A percentile compares a stretch with the other conserved stretches of the same genome.
Conservation (phyloP, 164 flowering plant genomes). For the Saururus chinensis region DNA sequence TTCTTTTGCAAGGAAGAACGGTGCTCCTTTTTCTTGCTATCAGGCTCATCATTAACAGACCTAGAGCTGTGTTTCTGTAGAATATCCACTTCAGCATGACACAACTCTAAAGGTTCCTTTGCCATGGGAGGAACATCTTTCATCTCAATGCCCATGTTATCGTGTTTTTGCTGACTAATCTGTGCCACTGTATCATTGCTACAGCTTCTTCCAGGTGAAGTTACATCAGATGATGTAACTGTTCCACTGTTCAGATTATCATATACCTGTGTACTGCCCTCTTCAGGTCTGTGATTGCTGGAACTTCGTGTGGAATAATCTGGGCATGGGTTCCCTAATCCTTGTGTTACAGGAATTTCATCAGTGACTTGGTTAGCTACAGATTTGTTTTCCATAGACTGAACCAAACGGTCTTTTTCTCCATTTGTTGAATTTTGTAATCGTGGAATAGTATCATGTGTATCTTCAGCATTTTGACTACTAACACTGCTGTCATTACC, state of each 20-base stretch:
- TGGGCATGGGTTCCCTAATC: background rate
- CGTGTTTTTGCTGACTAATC: background rate
- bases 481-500: background rate
- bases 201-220: slow-evolving; percentile 1
- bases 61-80: background rate
- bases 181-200: slow-evolving; percentile 1
- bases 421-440: background rate
- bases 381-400: background rate
- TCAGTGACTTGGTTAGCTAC: background rate
- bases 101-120: background rate
- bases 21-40: background rate
- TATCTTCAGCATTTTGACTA: slow-evolving; percentile 7
- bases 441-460: background rate
- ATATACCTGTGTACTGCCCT: background rate
- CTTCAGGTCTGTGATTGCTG: background rate
- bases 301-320: background rate
- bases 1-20: background rate
- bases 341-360: slow-evolving; percentile 1
- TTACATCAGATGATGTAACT: background rate
- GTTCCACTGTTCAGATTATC: background rate
- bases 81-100: background rate
- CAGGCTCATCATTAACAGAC: background rate
- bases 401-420: background rate
- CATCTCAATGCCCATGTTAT: background rate
- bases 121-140: background rate